A percentile compares a stretch with the other conserved stretches of the same genome.
Conservation (phyloP, 495 filamentous ascomycete species). For the Xylaria longipes region DNA sequence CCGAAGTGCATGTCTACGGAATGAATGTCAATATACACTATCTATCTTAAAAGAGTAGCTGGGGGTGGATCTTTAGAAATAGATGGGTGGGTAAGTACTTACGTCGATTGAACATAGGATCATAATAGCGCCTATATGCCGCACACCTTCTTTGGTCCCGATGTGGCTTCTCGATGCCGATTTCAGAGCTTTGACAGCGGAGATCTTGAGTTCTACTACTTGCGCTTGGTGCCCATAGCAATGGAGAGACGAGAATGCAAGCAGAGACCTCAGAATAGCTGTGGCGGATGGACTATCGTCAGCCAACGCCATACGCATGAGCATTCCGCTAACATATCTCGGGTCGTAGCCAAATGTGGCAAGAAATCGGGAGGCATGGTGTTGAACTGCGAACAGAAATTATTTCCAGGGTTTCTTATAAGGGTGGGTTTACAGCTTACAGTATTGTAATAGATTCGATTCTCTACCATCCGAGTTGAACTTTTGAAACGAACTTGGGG, state of each 20-base stretch:
- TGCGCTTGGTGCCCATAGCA: conserved; percentile 37
- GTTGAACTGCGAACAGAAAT: not conserved
- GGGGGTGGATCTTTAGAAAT: not conserved
- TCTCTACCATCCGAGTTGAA: not conserved
- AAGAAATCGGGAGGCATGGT: conserved; percentile 29
- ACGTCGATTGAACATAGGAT: conserved; percentile 34
- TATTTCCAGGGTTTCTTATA: not conserved
- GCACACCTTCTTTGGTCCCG: conserved; percentile 33
- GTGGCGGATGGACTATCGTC: conserved; percentile 28
- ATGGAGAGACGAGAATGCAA: conserved; percentile 44
- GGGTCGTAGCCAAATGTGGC: conserved; percentile 38
- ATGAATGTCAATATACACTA: conserved; percentile 14
- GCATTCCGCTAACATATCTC: conserved; percentile 28
- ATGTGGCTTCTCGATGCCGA: conserved; percentile 26
- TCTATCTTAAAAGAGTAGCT: not conserved
- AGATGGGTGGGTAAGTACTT: not conserved
- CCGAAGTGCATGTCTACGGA: conserved; percentile 30
- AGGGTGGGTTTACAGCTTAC: conserved; percentile 1
- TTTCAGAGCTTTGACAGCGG: conserved; percentile 29
- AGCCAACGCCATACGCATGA: conserved; percentile 37
- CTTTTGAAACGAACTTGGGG: not conserved
- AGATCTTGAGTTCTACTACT: conserved; percentile 39
- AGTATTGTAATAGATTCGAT: conserved; percentile 7
- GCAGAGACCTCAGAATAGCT: conserved; percentile 36
- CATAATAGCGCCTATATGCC: conserved; percentile 47